Base-by-base conservation (phyloP, 352 stramenopile genomes). In the Phytopythium litorale region DNA sequence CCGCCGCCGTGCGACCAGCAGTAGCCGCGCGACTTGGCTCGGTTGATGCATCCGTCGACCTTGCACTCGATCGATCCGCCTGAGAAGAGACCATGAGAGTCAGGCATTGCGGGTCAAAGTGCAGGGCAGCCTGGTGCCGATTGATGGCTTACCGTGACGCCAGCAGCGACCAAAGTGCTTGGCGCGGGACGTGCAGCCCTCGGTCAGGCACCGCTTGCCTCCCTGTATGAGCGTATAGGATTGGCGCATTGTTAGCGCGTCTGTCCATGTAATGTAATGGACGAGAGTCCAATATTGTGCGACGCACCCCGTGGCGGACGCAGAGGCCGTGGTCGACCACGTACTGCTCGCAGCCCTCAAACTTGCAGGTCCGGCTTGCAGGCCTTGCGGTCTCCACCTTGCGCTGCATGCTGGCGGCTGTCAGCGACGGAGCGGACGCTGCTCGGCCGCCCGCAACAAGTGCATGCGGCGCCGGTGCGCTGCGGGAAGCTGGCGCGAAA, bases 1-100 rank as follows among this genome's bases (percentile, higher is more conserved):
- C 87, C 87, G 1, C 87, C 87, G 45, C 87, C 87, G 63, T 96
- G 87, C 0, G 81, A 92, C 87, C 85, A 94, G 65, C 87, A 96
- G 50, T 89, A 88, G 18, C 87, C 87, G n/a, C 82, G 71, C 33
- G 84, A 91, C 67, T 94, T 93, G 66, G 84, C 85, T n/a, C 85
- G 84, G 55, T 94, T 94, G 38, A 81, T 73, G 60, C 87, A 96
- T 23, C 70, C 74, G 6, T 68, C 62, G 35, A 90, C 67, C 60
- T 88, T 93, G 71, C 86, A 94, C 55, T 82, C 74, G 1, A 70
- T 89, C 11, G 83, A 92, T n/a, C 83, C 83, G 43, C 75, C 75
- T 83, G 52, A 21, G 37, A 32, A 23, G 23, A 19, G 16, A 33
- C 23, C 19, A 32, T 11, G 16, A 32, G 4, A 35, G 45, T 51